Base-by-base conservation (phyloP, 2,329 filamentous ascomycete species). In the Aspergillus costaricaensis region DNA sequence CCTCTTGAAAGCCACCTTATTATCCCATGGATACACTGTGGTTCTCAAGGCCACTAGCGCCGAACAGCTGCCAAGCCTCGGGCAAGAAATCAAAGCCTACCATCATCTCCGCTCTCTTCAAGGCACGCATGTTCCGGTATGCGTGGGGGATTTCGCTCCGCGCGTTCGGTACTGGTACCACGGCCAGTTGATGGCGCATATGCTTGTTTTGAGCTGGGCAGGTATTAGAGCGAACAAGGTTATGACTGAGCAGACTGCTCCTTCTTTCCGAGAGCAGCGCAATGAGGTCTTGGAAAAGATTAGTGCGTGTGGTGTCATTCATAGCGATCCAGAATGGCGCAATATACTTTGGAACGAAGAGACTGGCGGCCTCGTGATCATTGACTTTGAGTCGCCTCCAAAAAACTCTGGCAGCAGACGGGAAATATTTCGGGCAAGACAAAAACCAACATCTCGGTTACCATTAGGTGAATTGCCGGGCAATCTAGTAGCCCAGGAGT, bases 321-420 rank as follows among this genome's bases (percentile, higher is more conserved):
- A 43, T 8, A 5, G 10, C 5, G 17, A 43, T 12, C 9, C 7
- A 17, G n/a, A 19, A 10, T 43, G 39, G 39, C 39, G n/a, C 17
- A 43, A 43, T 19, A 10, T 43, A 10, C n/a, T 43, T 5, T 43
- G 39, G 39, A 43, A 43, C 7, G 39, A 21, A 17, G 9, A 19
- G 9, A 10, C 5, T 8, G 2, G 15, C n/a, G n/a, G 39, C 9
- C n/a, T 19, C 7, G 39, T 43, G 3, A 12, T 43, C 8, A 43
- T 12, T 10, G 39, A 5, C 3, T 43, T 43, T 19, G n/a, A 43
- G 12, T 14, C 4, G 32, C 4, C 32, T 36, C 32, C 30, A 12
- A 32, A 32, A 0, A 32, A 0, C 0, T 0, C 30, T 10, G 0
- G 10, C 30, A 27, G 25, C 25, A 27, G 30, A 0, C 30, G 30